These are phyloP conservation scores for Debaryomyces maramus DNA, from an alignment of 805 yeast species.

Conservation along the genomic window DNA sequence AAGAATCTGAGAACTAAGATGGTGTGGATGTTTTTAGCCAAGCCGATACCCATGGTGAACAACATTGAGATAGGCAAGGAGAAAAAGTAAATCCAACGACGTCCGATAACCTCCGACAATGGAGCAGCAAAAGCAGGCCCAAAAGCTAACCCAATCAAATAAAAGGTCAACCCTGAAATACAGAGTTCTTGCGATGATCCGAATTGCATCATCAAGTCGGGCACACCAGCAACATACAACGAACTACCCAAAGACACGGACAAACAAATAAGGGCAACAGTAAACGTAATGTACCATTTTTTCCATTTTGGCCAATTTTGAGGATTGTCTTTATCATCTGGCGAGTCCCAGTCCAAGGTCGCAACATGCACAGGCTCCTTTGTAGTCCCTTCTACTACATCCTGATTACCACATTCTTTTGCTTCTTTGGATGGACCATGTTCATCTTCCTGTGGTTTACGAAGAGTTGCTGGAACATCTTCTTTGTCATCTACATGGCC, in stretches of 20 bases:
- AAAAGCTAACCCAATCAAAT: slow-evolving; percentile 66
- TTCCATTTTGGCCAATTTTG: slow-evolving; percentile 64
- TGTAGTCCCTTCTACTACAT: slow-evolving; percentile 4
- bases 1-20: slow-evolving; percentile 65
- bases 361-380: neutral
- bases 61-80: slow-evolving; percentile 69
- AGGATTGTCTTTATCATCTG: slow-evolving; percentile 63
- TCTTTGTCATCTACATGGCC: neutral
- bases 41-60: slow-evolving; percentile 72
- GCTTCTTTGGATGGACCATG: slow-evolving; percentile 4
- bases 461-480: too few relatives aligned
- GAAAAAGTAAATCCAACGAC: slow-evolving; percentile 58
- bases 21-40: slow-evolving; percentile 56
- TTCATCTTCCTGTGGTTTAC: slow-evolving; percentile 6
- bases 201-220: slow-evolving; percentile 49
- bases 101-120: slow-evolving; percentile 65
- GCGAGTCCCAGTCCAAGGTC: slow-evolving; percentile 57
- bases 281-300: slow-evolving; percentile 66
- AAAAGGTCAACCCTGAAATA: slow-evolving; percentile 67
- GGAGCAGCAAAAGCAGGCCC: slow-evolving; percentile 77
- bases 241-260: slow-evolving; percentile 78
- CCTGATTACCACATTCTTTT: slow-evolving; percentile 9
- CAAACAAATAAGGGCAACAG: slow-evolving; percentile 62
- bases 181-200: slow-evolving; percentile 60
- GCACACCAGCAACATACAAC: slow-evolving; percentile 63